Percentiles rank a stretch among this genome's conserved stretches.
Conservation (phyloP, 1,284 basidiomycete genomes). For the Moniliella sp. region DNA sequence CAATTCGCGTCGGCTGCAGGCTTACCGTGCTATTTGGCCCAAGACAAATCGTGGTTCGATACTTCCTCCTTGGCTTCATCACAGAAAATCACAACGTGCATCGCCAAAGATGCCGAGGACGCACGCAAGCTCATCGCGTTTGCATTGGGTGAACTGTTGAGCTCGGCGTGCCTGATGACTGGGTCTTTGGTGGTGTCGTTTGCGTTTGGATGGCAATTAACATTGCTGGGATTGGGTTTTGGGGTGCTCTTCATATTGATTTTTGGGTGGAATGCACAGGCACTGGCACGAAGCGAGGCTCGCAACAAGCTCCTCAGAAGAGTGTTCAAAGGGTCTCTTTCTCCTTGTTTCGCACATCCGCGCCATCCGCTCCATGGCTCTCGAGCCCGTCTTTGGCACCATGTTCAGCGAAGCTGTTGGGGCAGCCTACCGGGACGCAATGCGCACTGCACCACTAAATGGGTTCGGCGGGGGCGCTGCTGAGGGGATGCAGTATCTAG, state of each 20-base stretch:
- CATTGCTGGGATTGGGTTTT: slow-evolving; percentile 66
- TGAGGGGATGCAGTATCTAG: slow-evolving; percentile 58
- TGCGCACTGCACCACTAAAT: slow-evolving; percentile 56
- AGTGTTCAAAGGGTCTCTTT: slow-evolving; percentile 63
- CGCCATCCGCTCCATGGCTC: slow-evolving; percentile 69
- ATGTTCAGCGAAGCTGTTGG: slow-evolving; percentile 49
- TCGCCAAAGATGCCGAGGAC: slow-evolving; percentile 80
- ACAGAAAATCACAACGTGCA: slow-evolving; percentile 47
- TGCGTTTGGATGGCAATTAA: slow-evolving; percentile 70
- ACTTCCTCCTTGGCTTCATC: slow-evolving; percentile 42
- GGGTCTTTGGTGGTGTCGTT: slow-evolving; percentile 71
- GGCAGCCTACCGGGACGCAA: slow-evolving; percentile 47
- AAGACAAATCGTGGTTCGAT: slow-evolving; percentile 85
- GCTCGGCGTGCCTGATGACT: slow-evolving; percentile 43
- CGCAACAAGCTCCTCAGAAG: slow-evolving; percentile 53
- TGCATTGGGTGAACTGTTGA: slow-evolving; percentile 46
- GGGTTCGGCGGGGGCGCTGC: slow-evolving; percentile 62
- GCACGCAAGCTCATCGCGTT: slow-evolving; percentile 55
- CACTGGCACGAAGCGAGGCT: slow-evolving; percentile 49
- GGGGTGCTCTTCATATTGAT: slow-evolving; percentile 58
- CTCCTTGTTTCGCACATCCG: slow-evolving; percentile 67
- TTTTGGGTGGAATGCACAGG: slow-evolving; percentile 41
- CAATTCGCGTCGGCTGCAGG: slow-evolving; percentile 44
- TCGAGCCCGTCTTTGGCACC: slow-evolving; percentile 51
- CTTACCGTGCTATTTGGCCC: slow-evolving; percentile 48